Conservation (phyloP, 208 protist species). For the Acanthamoeba royreba region DNA sequence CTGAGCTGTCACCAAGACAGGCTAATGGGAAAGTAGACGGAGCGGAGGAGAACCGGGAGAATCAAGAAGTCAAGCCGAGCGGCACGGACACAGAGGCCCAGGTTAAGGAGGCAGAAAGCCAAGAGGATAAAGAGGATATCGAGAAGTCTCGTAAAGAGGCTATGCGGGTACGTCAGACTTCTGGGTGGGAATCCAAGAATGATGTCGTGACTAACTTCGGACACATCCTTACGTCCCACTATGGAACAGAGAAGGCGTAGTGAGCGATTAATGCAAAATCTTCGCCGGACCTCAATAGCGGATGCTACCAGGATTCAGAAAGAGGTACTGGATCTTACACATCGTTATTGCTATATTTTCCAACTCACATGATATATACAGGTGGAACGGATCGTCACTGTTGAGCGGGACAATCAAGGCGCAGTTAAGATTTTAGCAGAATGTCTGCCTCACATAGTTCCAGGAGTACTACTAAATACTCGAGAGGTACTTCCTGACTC, state of each 20-base stretch:
- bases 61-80: not conserved
- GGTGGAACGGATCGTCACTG: slow-evolving; percentile 35
- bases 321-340: not conserved
- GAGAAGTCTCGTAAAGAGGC: no score
- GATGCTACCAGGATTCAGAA: not conserved
- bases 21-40: no score
- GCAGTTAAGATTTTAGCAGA: slow-evolving; percentile 64
- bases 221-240: not conserved
- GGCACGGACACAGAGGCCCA: not conserved
- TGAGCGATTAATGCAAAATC: not conserved
- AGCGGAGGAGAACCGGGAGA: no score
- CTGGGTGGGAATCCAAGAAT: not conserved
- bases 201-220: not conserved
- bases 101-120: not conserved
- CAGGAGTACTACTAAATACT: slow-evolving; percentile 74
- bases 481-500: slow-evolving; percentile 55
- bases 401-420: slow-evolving; percentile 57
- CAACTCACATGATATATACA: not conserved
- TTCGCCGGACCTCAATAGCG: not conserved
- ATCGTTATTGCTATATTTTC: not conserved
- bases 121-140: not conserved
- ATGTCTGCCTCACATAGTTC: slow-evolving; percentile 71
- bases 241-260: not conserved
- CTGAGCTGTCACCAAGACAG: no score
- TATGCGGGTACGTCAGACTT: not conserved